These are phyloP conservation scores for Diplodia corticola DNA, from an alignment of 2,329 filamentous ascomycete species.

Conservation along the genomic window DNA sequence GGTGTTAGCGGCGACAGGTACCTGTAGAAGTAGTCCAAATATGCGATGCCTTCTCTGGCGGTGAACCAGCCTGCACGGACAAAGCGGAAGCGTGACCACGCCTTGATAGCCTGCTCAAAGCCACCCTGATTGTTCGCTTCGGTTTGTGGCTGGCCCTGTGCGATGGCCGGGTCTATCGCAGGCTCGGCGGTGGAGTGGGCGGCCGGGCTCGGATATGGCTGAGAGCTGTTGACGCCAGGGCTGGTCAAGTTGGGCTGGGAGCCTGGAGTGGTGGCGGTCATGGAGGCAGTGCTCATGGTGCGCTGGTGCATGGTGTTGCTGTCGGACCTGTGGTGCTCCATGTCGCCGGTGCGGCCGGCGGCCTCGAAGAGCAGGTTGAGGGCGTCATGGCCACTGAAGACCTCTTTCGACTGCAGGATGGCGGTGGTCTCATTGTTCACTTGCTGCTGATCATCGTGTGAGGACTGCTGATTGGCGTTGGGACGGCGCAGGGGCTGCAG, in stretches of 20 bases:
- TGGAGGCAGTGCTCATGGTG: slow-evolving; percentile 24
- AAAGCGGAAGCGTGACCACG: slow-evolving; percentile 92
- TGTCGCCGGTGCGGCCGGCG: slow-evolving; percentile 55
- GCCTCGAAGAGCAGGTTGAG: slow-evolving; percentile 90
- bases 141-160: background rate
- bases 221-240: slow-evolving; percentile 31
- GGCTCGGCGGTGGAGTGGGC: slow-evolving; percentile 32
- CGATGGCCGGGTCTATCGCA: slow-evolving; percentile 36
- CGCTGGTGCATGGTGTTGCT: slow-evolving; percentile 46
- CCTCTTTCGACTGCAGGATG: slow-evolving; percentile 62
- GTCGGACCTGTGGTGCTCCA: slow-evolving; percentile 49
- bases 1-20: slow-evolving; percentile 90
- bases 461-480: slow-evolving; percentile 36
- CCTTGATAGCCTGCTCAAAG: slow-evolving; percentile 68
- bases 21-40: slow-evolving; percentile 94
- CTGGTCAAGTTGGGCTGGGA: slow-evolving; percentile 39
- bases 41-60: slow-evolving; percentile 86
- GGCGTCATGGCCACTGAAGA: slow-evolving; percentile 91
- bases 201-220: slow-evolving; percentile 29
- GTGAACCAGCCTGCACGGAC: slow-evolving; percentile 98
- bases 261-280: slow-evolving; percentile 36
- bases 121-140: slow-evolving; percentile 33
- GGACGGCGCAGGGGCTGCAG: slow-evolving; percentile 67
- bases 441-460: slow-evolving; percentile 56
- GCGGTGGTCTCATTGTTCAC: slow-evolving; percentile 62